Base-by-base conservation (phyloP, 306 rosid genomes). In the Vigna radiata region DNA sequence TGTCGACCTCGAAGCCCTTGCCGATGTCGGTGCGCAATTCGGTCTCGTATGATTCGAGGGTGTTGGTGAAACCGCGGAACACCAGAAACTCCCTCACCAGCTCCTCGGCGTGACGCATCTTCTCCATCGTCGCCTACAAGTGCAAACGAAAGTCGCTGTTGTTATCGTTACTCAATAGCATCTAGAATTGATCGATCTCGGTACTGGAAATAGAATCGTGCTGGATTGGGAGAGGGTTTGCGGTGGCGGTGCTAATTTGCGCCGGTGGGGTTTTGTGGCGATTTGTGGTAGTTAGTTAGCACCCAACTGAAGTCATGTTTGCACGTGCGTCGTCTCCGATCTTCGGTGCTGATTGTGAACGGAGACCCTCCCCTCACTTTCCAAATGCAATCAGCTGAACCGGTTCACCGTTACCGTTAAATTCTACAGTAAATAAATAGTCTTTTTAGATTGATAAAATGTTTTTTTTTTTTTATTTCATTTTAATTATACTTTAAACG, bases 51-150 rank as follows among this genome's bases (percentile, higher is more conserved):
- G 91, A 73, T 88, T 92, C 93, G 85, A 95, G 90, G 6, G 96
- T 86, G 80, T 80, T 89, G 55, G 94, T 87, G 81, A 92, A 90
- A 81, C 99, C 99, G 70, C 97, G 82, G 68, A 95, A 95, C 8
- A 92, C 88, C 47, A 95, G 93, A 83, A 92, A 95, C 81, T 95
- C 99, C 78, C 97, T 82, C 63, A 89, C 94, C 68, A 95, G 88
- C 87, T 95, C 99, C 82, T 95, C 99, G 1, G 97, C 97, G 66
- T 90, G 90, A 79, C 61, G 91, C 94, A 95, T 89, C 76, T 90
- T 92, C 91, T 92, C 98, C 97, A 68, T 67, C 37, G 72, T 25
- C 17, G 6, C 23, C 31, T 55, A 55, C 25, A 2, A 23, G 25
- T 25, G 58, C 58, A 52, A 52, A 52, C 13, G 25, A 52, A 58